Base-by-base conservation (phyloP, 805 yeast genomes). In the Starmera dryadoides region DNA sequence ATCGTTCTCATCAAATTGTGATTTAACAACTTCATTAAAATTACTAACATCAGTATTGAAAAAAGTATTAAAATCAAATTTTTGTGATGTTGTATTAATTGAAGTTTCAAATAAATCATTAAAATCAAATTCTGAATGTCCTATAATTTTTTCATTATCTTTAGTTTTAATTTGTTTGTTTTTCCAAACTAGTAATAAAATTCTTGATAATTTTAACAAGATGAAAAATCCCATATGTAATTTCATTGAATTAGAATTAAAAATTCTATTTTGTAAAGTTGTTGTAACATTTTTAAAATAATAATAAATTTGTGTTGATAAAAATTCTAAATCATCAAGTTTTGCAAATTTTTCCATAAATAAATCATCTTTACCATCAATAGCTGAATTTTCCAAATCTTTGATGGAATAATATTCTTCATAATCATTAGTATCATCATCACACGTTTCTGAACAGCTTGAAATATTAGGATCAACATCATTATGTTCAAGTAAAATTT, bases 1-100 rank as follows among this genome's bases (percentile, higher is more conserved):
- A 15, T 28, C 30, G 7, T 7, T 15, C 14, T 6, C 7, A 14
- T 28, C n/a, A 6, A 28, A 14, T 11, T 28, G 30, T 21, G 23
- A 21, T 21, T 21, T 6, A 6, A 9, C 23, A 14, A 28, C 7
- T 14, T 15, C 30, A 28, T 28, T 28, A 28, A 14, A 14, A 28
- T 28, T 28, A 28, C 30, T 28, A 14, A 28, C n/a, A 28, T 28
- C 16, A 28, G 30, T 18, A 12, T 31, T 31, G 21, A 31, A 31
- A 31, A 31, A 31, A 17, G 33, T 12, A 31, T 31, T 31, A n/a
- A 31, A 31, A 17, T 31, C 33, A 18, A 31, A 31, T 17, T 31
- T 31, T 7, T 17, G 12, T 12, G 20, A 17, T 10, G 11, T 16
- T 31, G 20, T 16, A 18, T 31, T 31, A 12, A 31, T 31, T 10